Base-by-base conservation (phyloP, 495 filamentous ascomycete genomes). In the Talaromyces adpressus region DNA sequence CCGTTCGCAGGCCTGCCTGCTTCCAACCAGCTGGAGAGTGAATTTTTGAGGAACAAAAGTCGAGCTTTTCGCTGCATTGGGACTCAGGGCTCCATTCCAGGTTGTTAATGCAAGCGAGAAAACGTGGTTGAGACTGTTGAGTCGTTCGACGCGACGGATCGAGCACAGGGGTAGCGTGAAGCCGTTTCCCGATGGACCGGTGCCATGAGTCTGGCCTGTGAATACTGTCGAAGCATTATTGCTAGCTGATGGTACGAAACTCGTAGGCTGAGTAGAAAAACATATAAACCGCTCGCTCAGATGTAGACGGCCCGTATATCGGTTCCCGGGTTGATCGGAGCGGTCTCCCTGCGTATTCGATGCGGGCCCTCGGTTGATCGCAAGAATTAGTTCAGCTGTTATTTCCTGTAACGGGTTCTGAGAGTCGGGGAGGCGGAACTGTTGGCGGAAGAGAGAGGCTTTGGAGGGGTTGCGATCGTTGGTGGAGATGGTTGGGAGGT, bases 141-240 rank as follows among this genome's bases (percentile, higher is more conserved):
- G 80, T 61, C 94, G 84, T 77, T 98, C 94, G 11, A 98, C 94
- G 4, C 93, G 82, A 54, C 94, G 84, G 64, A 98, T 90, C 34
- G 91, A 89, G 72, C 90, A 97, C 11, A 98, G 82, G 3, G 94
- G 95, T n/a, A 98, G 84, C 11, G 89, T 97, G 69, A 98, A 98
- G 41, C 94, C 94, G 81, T 97, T 95, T 11, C 93, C 93, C 49
- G 91, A 89, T n/a, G 95, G 92, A 0, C 92, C 92, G 18, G 90
- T 89, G 16, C 92, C 92, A 68, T 94, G 89, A 14, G 92, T 96
- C 65, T 93, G 90, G 8, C 92, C 92, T 14, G 90, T 92, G 76
- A 91, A 96, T 29, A 84, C 79, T 27, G 85, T 90, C 1, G 91
- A 92, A 3, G 88, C 85, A 66, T 84, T 86, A 4, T 84, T 80